phyloP scores from a whole-genome alignment of 2,329 filamentous ascomycete genomes.

The Aspergillus vadensis region DNA sequence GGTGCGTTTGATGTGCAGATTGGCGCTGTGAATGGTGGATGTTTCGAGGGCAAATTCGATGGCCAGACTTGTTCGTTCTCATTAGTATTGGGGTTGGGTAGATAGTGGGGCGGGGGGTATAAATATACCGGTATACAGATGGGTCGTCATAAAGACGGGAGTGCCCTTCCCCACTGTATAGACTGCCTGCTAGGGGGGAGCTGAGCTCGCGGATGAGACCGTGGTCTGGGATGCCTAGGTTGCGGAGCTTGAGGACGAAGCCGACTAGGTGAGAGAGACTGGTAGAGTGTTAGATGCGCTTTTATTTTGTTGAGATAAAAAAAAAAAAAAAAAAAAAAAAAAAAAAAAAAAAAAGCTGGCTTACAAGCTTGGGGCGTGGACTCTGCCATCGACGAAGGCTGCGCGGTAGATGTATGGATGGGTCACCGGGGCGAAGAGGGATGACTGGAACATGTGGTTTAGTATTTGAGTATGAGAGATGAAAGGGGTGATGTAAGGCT shows the following conservation, averaged over 20 bases:
- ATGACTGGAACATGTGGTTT: conserved; percentile 57
- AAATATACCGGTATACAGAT: conserved; percentile 72
- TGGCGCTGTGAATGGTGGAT: conserved; percentile 52
- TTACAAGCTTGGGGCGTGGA: conserved; percentile 88
- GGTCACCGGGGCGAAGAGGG: conserved; percentile 78
- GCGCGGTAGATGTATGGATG: conserved; percentile 94
- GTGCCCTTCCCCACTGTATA: conserved; percentile 92
- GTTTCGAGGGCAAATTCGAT: conserved; percentile 75
- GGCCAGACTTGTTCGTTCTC: conserved; percentile 57
- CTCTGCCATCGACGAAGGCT: conserved; percentile 91
- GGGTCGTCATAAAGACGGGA: conserved; percentile 89
- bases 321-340: not conserved
- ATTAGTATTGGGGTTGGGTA: not conserved
- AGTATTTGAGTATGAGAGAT: not conserved
- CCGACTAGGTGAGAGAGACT: conserved; percentile 85
- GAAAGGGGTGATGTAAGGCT: not conserved
- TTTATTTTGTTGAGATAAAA: not conserved
- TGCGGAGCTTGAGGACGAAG: conserved; percentile 90
- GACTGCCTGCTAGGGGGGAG: conserved; percentile 80
- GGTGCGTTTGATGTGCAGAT: conserved; percentile 57
- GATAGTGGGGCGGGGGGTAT: too few species aligned
- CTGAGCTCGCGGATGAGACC: conserved; percentile 90
- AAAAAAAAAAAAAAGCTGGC: conserved; percentile 23
- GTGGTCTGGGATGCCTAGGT: conserved; percentile 89
- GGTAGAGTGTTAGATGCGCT: conserved; percentile 13